Conservation (phyloP, 768 basidiomycete species). For the Chalciporus pseudorubinellus region DNA sequence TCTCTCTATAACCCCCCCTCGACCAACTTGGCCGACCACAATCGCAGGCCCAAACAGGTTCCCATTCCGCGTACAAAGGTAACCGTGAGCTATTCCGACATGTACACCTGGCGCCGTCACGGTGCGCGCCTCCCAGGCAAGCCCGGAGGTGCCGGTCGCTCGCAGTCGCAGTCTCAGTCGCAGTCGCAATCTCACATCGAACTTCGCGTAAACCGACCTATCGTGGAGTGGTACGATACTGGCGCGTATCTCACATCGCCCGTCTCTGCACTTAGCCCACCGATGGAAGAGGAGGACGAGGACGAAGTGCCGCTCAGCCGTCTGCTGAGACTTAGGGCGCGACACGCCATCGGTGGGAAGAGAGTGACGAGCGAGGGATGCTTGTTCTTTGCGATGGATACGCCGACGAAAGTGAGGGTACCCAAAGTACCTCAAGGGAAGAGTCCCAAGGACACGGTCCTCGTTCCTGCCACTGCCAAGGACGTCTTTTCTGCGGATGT, state of each 20-base stretch:
- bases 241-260: constrained; percentile 18
- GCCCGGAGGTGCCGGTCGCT: not conserved
- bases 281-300: constrained; percentile 10
- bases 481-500: too few species aligned
- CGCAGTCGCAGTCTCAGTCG: not conserved
- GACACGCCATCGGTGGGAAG: constrained; percentile 3
- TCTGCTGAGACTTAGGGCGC: constrained; percentile 10
- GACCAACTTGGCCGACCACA: not conserved
- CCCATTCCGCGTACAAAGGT: not conserved
- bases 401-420: constrained; percentile 17
- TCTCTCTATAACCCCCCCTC: constrained; percentile 1
- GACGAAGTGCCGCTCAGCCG: constrained; percentile 16
- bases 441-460: too few species aligned
- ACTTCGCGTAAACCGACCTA: not conserved
- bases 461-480: too few species aligned
- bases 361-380: constrained; percentile 21
- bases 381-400: constrained; percentile 12
- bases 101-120: constrained; percentile 18
- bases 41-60: not conserved
- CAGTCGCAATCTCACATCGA: constrained; percentile 12
- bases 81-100: constrained; percentile 1
- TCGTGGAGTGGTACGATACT: constrained; percentile 13
- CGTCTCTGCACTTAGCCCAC: constrained; percentile 16
- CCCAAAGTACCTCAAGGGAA: too few species aligned
- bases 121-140: constrained; percentile 18